These are phyloP conservation scores for Corylus americana DNA, from an alignment of 306 rosid genomes.

Conservation along the genomic window DNA sequence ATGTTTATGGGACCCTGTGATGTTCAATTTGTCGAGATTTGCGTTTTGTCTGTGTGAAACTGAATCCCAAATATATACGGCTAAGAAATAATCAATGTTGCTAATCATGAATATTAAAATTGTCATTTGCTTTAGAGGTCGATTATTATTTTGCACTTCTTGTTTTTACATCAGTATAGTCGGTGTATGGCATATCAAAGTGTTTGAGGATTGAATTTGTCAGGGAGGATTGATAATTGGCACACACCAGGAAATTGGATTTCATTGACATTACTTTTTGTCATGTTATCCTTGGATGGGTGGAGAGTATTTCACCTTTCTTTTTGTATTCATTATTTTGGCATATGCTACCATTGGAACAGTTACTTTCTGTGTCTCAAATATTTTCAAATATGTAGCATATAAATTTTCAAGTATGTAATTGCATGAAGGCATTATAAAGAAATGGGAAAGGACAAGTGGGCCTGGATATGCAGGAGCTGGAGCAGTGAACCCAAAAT, in stretches of 20 bases:
- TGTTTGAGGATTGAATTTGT: not conserved
- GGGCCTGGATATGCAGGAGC: not conserved
- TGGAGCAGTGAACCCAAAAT: not conserved
- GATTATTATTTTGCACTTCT: not conserved
- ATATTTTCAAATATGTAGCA: not conserved
- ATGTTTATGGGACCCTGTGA: not conserved
- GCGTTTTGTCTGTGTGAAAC: not conserved
- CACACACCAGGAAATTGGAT: not conserved
- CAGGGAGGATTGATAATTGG: not conserved
- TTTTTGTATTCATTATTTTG: not conserved
- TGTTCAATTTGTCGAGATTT: not conserved
- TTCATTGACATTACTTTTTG: not conserved
- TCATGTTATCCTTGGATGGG: not conserved
- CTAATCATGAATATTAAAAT: not conserved
- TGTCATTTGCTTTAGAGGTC: not conserved
- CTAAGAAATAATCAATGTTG: not conserved
- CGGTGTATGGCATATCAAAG: not conserved
- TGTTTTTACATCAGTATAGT: not conserved
- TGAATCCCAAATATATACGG: not conserved
- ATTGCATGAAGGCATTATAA: not conserved
- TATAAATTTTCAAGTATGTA: not conserved
- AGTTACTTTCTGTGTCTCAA: not conserved
- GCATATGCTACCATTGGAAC: not conserved
- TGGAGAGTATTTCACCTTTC: not conserved
- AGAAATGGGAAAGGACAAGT: not conserved